These are phyloP conservation scores for Vickermania ingenoplastis DNA, from an alignment of 208 protist genomes.

Conservation along the genomic window DNA sequence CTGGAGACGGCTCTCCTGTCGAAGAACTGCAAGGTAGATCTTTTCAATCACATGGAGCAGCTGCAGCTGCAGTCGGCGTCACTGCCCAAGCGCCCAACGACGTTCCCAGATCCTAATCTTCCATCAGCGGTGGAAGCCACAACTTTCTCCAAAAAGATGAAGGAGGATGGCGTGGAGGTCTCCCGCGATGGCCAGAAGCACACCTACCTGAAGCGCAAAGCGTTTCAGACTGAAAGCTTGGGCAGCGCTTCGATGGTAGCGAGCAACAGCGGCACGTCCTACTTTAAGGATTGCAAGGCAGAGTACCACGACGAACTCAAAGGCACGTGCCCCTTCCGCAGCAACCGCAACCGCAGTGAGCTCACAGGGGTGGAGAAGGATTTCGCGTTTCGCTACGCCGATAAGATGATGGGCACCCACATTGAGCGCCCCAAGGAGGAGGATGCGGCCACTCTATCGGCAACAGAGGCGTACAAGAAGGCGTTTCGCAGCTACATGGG, in stretches of 20 bases:
- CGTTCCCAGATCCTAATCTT: constrained; percentile 29
- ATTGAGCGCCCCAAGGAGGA: constrained; percentile 23
- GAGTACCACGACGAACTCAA: constrained; percentile 19
- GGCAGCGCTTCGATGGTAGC: constrained; percentile 5
- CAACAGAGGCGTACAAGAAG: constrained; percentile 55
- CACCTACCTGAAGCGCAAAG: constrained; percentile 16
- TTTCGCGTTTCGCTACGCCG: constrained; percentile 78
- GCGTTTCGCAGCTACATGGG: constrained; percentile 65
- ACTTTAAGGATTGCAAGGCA: constrained; percentile 53
- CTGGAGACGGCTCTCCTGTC: constrained; percentile 51
- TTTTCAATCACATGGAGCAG: constrained; percentile 54
- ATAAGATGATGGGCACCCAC: constrained; percentile 25
- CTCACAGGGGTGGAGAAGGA: constrained; percentile 59
- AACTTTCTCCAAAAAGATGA: constrained; percentile 15
- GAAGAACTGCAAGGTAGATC: constrained; percentile 52
- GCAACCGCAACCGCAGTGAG: constrained; percentile 28
- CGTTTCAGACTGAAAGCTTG: constrained; percentile 17
- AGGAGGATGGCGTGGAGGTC: not conserved
- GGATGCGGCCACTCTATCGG: constrained; percentile 22
- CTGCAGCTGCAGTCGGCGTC: constrained; percentile 35
- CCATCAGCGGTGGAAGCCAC: constrained; percentile 27
- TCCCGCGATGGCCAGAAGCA: constrained; percentile 1
- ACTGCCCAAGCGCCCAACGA: constrained; percentile 48
- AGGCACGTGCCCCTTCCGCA: constrained; percentile 38
- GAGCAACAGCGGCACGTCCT: constrained; percentile 10